These are phyloP conservation scores for Musa beccarii DNA, from an alignment of 176 grass and related monocot species.

Conservation along the genomic window DNA sequence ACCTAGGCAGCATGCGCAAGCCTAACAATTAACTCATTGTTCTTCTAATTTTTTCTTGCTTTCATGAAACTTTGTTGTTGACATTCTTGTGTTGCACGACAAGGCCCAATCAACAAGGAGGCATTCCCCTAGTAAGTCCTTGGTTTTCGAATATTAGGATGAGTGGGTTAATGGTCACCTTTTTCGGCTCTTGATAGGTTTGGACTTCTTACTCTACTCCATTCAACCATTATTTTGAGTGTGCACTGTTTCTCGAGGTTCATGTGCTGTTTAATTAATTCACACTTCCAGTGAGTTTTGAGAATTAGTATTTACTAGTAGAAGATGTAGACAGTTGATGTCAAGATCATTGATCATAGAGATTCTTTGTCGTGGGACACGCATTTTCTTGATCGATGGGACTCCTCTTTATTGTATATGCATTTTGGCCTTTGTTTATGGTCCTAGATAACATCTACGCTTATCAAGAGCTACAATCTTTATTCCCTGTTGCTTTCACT, in stretches of 20 bases:
- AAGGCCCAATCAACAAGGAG: neutral
- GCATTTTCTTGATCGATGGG: too few species aligned
- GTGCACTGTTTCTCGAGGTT: neutral
- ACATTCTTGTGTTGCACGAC: neutral
- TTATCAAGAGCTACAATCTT: neutral
- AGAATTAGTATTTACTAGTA: neutral
- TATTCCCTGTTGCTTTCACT: neutral
- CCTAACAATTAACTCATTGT: neutral
- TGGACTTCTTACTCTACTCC: neutral
- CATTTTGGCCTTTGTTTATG: too few species aligned
- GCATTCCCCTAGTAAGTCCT: neutral
- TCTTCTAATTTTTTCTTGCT: neutral
- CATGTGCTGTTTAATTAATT: neutral
- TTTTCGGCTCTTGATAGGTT: neutral
- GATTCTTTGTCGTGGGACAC: neutral
- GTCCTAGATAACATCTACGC: neutral
- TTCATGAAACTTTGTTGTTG: neutral
- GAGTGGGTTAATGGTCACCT: neutral
- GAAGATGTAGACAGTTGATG: neutral
- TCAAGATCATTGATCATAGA: neutral
- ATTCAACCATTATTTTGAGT: neutral
- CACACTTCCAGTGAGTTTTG: neutral
- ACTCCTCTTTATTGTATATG: too few species aligned
- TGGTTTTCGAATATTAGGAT: neutral
- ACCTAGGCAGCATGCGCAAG: neutral